Conservation (phyloP, 371 early-diverging fungal genomes). For the Mortierella sp. region DNA sequence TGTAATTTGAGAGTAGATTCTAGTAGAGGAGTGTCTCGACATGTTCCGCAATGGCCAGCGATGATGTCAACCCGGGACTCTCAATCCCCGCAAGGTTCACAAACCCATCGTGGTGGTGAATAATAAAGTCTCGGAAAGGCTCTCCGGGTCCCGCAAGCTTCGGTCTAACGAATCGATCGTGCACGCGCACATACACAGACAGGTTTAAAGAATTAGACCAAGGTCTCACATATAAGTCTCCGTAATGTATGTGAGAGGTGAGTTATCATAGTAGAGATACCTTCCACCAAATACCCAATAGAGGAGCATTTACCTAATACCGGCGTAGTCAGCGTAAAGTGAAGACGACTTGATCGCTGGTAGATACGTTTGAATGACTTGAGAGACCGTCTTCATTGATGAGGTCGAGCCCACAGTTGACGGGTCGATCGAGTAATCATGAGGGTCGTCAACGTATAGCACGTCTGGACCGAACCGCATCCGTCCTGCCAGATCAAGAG, state of each 20-base stretch:
- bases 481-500: conserved; percentile 82
- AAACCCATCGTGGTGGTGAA: conserved; percentile 77
- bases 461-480: conserved; percentile 91
- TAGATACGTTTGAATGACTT: conserved; percentile 71
- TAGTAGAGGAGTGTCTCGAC: conserved; percentile 65
- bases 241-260: neutral
- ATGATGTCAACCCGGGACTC: conserved; percentile 91
- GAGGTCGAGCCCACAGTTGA: conserved; percentile 60
- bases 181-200: neutral
- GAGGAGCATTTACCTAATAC: conserved; percentile 72
- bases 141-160: conserved; percentile 84
- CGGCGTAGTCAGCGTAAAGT: conserved; percentile 82
- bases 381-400: conserved; percentile 65
- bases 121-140: conserved; percentile 83
- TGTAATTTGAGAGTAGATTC: neutral
- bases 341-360: conserved; percentile 67
- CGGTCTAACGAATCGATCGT: conserved; percentile 66
- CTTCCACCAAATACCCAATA: neutral
- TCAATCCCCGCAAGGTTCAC: conserved; percentile 90
- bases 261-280: neutral
- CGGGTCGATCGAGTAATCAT: conserved; percentile 71
- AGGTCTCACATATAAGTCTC: neutral
- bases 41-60: conserved; percentile 86
- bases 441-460: conserved; percentile 66
- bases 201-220: neutral